Evolutionary conservation across 2,329 filamentous ascomycete species (phyloP), one percentile per base, ranked within the genome.

Genomic region (Trichoderma sp.): DNA sequence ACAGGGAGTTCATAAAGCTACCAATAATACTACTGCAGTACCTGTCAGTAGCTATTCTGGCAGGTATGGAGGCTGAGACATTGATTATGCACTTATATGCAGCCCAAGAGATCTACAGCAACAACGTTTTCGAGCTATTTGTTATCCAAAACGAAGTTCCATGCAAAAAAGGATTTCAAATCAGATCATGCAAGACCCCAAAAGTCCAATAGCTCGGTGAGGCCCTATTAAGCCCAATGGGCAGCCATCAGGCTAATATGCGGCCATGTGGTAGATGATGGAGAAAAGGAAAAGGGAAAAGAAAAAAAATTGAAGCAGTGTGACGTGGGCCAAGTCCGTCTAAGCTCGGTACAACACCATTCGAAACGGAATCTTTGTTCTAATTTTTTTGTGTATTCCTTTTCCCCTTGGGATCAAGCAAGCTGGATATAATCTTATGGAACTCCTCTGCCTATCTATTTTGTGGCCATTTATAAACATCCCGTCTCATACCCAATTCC

Each of bases 51-150:
- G 31, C 38, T 56, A 31, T 33, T 29, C n/a, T 29, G 12, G 14
- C 27, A 21, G 60, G 60, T 38, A 73, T 73, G 69, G 41, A 65
- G 69, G 69, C 60, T 73, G 60, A 73, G 41, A 65, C 69, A 73
- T 65, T 73, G 69, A 33, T 53, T 29, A 63, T 21, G 38, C 29
- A 63, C 29, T 14, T 63, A 50, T 33, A 63, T 64, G 56, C 35
- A 21, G 18, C 27, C 24, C 12, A 7, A 18, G 14, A 12, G 12
- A 50, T 33, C 18, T 11, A 14, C 56, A 24, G 29, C n/a, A 38
- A 21, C 16, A 18, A 14, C 8, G 18, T 27, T 38, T 9, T 59
- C 29, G n/a, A 33, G 9, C 16, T 18, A 64, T 8, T 7, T 14
- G 6, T 41, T 33, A 9, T 21, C 38, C 27, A 9, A 67, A 53